Base-by-base conservation (phyloP, 176 grass and related monocot genomes). In the Phyllostachys edulis region DNA sequence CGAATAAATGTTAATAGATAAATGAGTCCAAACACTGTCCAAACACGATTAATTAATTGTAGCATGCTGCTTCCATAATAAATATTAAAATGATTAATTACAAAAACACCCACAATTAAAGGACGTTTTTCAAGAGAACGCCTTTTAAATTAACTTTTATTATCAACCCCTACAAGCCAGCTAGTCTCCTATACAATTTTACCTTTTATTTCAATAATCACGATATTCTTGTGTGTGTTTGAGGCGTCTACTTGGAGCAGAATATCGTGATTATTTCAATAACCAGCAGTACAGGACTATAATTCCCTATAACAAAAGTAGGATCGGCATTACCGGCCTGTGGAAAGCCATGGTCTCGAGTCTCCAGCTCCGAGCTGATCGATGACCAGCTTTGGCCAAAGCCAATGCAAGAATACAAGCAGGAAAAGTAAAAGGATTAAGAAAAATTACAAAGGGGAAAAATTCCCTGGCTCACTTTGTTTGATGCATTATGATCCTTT, bases 321-420 rank as follows among this genome's bases (percentile, higher is more conserved):
- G 60, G 59, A 87, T n/a, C n/a, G n/a, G n/a, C n/a, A n/a, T 56
- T 87, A 69, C 65, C 46, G 46, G 46, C 3, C 56, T 73, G 66
- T 72, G 38, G n/a, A 90, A 90, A 86, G 79, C n/a, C 47, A 73
- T 62, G 49, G 65, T 54, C 74, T 60, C 73, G 63, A 73, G 73
- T 81, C 88, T 86, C 77, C 79, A 90, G 88, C 84, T 90, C 79
- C 88, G 84, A 90, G 88, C 88, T 79, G 84, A 86, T 82, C 64
- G 54, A 87, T 74, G 84, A 83, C 74, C 60, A 79, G 29, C 88
- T 87, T 90, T 90, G 87, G 79, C 59, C 74, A 90, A 87, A 90
- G 84, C 49, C 29, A 29, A 29, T 0, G 29, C 50, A 68, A 82
- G 79, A 81, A 82, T 55, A 67, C 57, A 73, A 83, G 29, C n/a